Evolutionary conservation across 495 filamentous ascomycete species (phyloP).

Genomic region (Terfezia claveryi): DNA sequence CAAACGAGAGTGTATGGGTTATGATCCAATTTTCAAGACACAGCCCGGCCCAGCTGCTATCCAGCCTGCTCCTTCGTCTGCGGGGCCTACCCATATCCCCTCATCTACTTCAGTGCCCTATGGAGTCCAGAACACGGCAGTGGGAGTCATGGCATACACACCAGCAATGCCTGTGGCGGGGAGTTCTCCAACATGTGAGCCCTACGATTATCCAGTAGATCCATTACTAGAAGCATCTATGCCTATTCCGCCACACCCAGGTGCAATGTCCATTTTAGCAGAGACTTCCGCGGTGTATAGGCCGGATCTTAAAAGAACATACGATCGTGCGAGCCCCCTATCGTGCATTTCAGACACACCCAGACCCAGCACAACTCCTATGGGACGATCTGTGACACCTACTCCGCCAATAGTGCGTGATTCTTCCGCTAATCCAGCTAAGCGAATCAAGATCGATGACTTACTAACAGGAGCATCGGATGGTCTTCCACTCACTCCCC

Average conservation of each 20-base stretch:
- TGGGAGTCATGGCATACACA: conserved; percentile 11
- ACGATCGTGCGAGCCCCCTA: conserved; percentile 15
- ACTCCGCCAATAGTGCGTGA: conserved; percentile 5
- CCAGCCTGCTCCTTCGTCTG: conserved; percentile 39
- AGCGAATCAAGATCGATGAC: conserved; percentile 20
- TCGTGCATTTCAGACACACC: conserved; percentile 15
- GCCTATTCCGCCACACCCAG: conserved; percentile 10
- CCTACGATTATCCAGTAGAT: conserved; percentile 51
- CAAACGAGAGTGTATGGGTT: conserved; percentile 89
- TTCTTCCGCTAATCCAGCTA: conserved; percentile 12
- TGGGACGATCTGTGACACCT: conserved; percentile 16
- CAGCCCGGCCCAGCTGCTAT: conserved; percentile 58
- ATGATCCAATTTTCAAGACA: conserved; percentile 94
- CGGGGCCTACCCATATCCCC: conserved; percentile 28
- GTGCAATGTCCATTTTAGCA: conserved; percentile 5
- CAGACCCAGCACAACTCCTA: conserved; percentile 8
- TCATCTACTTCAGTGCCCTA: conserved; percentile 17
- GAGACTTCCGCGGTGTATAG: conserved; percentile 13
- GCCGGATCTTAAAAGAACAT: conserved; percentile 14
- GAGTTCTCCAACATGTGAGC: conserved; percentile 16
- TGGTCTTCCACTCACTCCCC: conserved; percentile 16
- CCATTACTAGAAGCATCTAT: conserved; percentile 40
- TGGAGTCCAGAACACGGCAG: not conserved
- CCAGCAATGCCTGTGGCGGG: conserved; percentile 11
- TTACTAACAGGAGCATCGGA: conserved; percentile 14